phyloP scores from a whole-genome alignment of 2,329 filamentous ascomycete genomes.

The Pseudopithomyces maydicus region DNA sequence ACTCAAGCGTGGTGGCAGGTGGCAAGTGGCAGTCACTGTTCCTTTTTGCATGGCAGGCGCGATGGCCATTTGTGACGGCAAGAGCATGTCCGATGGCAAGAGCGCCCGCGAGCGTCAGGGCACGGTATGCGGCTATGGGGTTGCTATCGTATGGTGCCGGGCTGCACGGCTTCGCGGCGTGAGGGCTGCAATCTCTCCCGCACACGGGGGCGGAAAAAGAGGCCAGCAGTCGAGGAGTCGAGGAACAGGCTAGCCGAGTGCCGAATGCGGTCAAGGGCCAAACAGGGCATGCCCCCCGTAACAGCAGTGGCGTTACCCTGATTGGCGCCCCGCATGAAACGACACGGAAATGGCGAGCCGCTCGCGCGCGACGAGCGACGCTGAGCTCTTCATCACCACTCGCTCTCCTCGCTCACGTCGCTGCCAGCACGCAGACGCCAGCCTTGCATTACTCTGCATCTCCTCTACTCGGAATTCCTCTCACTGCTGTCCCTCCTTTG shows the following conservation, averaged over 20 bases:
- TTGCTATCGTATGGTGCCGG: not conserved
- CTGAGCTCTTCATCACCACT: slow-evolving; percentile 28
- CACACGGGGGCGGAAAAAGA: slow-evolving; percentile 8
- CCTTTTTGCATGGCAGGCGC: no score
- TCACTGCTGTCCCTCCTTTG: slow-evolving; percentile 23
- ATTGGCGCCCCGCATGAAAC: slow-evolving; percentile 12
- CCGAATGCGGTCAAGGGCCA: slow-evolving; percentile 22
- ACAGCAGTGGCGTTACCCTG: slow-evolving; percentile 20
- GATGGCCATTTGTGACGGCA: no score
- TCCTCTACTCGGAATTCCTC: slow-evolving; percentile 2
- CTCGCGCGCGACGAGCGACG: slow-evolving; percentile 3
- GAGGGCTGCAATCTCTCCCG: slow-evolving; percentile 25
- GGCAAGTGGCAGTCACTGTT: no score
- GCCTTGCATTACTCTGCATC: slow-evolving; percentile 16
- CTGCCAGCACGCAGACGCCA: slow-evolving; percentile 33
- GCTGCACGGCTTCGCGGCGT: not conserved
- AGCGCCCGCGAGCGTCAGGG: no score
- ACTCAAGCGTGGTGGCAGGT: slow-evolving; percentile 15
- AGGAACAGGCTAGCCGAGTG: slow-evolving; percentile 34
- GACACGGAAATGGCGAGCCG: slow-evolving; percentile 20
- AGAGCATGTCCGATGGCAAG: no score
- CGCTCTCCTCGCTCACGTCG: slow-evolving; percentile 19
- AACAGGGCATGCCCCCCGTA: slow-evolving; percentile 11
- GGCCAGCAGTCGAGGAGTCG: slow-evolving; percentile 14
- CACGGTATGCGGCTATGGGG: no score